A percentile compares a stretch with the other conserved stretches of the same genome.
These are phyloP conservation scores for Brettanomyces bruxellensis DNA, from an alignment of 805 yeast species.

Conservation along the genomic window DNA sequence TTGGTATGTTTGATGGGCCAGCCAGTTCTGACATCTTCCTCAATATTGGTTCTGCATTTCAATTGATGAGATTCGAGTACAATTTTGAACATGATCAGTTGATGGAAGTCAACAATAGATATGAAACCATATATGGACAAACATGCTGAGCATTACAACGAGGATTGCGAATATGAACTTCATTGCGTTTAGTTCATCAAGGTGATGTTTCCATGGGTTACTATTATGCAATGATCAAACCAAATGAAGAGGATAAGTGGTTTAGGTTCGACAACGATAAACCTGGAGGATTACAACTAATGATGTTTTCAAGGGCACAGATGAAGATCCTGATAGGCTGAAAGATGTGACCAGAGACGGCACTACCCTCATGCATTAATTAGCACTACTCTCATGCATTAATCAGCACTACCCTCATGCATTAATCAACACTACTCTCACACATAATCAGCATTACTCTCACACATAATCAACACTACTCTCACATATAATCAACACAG, in stretches of 20 bases:
- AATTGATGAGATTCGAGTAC: constrained; percentile 88
- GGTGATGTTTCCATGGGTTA: constrained; percentile 97
- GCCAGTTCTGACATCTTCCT: too few species aligned
- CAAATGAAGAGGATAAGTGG: constrained; percentile 66
- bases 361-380: too few species aligned
- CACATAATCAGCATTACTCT: too few species aligned
- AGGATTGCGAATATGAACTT: constrained; percentile 69
- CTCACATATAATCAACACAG: too few species aligned
- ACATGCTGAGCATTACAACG: constrained; percentile 32
- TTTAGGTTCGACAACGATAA: constrained; percentile 90
- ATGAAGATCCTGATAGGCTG: constrained; percentile 41
- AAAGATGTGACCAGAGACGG: constrained; percentile 43
- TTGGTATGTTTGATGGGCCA: too few species aligned
- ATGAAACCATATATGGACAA: constrained; percentile 76
- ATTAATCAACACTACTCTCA: too few species aligned
- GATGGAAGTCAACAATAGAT: constrained; percentile 85
- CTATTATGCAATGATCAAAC: constrained; percentile 89
- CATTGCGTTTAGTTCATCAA: constrained; percentile 95
- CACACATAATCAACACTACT: too few species aligned
- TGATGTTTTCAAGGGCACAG: constrained; percentile 85
- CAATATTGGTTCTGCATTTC: constrained; percentile 65
- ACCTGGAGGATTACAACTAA: constrained; percentile 79
- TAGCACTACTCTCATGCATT: too few species aligned
- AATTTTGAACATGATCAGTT: constrained; percentile 83
- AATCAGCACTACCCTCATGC: constrained; percentile 3